These are phyloP conservation scores for Thalia dealbata DNA, from an alignment of 176 grass and related monocot genomes.

Conservation along the genomic window DNA sequence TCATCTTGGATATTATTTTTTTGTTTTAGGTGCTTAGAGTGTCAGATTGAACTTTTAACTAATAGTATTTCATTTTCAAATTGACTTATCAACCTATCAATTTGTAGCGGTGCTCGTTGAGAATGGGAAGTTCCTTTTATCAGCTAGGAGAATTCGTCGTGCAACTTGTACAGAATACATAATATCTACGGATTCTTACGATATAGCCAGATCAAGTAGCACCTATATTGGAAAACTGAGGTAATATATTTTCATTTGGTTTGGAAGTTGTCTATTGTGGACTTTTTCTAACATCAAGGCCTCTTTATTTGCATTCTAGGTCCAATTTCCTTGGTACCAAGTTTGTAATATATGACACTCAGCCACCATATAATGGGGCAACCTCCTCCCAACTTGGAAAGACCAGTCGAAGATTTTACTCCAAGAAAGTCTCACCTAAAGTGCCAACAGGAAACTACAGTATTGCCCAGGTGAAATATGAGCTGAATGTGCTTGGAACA, in stretches of 20 bases:
- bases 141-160: conserved; percentile 15
- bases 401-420: conserved; percentile 14
- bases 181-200: conserved; percentile 8
- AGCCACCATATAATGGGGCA: conserved; percentile 4
- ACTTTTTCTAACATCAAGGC: neutral
- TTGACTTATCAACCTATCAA: neutral
- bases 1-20: neutral
- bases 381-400: conserved; percentile 5
- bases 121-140: conserved; percentile 22
- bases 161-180: conserved; percentile 19
- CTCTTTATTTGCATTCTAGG: conserved; percentile 1
- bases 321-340: conserved; percentile 18
- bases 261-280: neutral
- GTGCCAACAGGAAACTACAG: conserved; percentile 4
- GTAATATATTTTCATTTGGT: neutral
- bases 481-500: conserved; percentile 15
- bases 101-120: conserved; percentile 17
- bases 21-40: neutral
- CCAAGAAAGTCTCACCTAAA: conserved; percentile 14
- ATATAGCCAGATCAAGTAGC: conserved; percentile 11
- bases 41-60: neutral
- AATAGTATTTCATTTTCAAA: neutral
- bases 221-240: conserved; percentile 23
- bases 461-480: conserved; percentile 9
- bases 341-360: conserved; percentile 11